Evolutionary conservation across 139 green algal species (phyloP).

Genomic region (Edaphochlamys debaryana): DNA sequence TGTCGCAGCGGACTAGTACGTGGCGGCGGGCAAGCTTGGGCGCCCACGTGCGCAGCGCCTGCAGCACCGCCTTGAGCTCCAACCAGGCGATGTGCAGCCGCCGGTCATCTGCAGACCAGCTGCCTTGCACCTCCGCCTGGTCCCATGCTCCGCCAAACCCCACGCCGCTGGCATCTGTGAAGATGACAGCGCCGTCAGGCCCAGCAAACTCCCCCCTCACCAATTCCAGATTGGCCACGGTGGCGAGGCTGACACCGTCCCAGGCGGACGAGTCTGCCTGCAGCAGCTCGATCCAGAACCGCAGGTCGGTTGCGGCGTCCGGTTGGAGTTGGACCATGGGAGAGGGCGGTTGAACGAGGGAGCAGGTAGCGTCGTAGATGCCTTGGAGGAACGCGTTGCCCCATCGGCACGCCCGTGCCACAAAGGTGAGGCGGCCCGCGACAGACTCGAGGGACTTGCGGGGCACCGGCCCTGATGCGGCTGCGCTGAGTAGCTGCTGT

Average conservation of each 20-base stretch:
- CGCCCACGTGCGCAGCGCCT: background rate
- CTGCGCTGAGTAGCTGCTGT: background rate
- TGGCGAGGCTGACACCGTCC: background rate
- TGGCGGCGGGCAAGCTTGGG: background rate
- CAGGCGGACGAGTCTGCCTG: background rate
- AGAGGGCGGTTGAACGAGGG: background rate
- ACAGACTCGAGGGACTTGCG: background rate
- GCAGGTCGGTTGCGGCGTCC: background rate
- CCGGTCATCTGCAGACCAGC: background rate
- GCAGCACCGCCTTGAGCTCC: constrained; percentile 21
- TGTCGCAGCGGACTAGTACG: constrained; percentile 18
- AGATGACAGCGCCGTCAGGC: background rate
- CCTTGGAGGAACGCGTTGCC: constrained; percentile 6
- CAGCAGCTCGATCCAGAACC: background rate
- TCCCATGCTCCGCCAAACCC: constrained; percentile 8
- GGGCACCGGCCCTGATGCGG: background rate
- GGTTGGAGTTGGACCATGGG: background rate
- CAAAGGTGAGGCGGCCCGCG: constrained; percentile 5
- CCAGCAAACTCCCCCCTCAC: background rate
- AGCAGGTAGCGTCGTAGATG: background rate
- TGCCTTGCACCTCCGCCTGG: background rate
- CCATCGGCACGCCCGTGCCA: constrained; percentile 23
- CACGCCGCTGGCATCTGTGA: constrained; percentile 22
- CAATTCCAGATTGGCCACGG: background rate
- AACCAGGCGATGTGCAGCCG: constrained; percentile 10